Conservation (phyloP, 345 rosid genomes). For the Erodium maritimum region DNA sequence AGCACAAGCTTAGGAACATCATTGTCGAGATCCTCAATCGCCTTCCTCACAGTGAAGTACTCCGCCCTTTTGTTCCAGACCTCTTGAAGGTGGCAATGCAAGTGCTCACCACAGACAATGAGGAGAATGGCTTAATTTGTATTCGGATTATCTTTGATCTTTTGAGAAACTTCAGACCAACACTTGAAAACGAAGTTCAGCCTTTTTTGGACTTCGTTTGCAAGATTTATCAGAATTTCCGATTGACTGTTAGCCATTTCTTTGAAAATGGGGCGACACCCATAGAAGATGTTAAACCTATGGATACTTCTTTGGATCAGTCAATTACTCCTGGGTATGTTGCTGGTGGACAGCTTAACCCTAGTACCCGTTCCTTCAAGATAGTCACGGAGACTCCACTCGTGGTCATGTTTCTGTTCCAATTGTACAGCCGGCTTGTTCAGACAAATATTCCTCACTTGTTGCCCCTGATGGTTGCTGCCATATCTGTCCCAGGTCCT, state of each 20-base stretch:
- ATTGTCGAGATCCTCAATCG: constrained; percentile 93
- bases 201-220: constrained; percentile 94
- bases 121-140: constrained; percentile 92
- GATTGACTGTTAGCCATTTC: constrained; percentile 73
- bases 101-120: constrained; percentile 86
- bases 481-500: constrained; percentile 94
- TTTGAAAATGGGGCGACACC: constrained; percentile 46
- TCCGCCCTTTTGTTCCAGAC: constrained; percentile 98
- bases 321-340: constrained; percentile 37
- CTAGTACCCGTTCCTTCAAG: constrained; percentile 89
- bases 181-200: constrained; percentile 86
- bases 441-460: constrained; percentile 90
- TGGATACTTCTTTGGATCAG: constrained; percentile 71
- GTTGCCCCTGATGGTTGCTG: constrained; percentile 93
- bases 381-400: constrained; percentile 96
- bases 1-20: constrained; percentile 83
- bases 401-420: constrained; percentile 97
- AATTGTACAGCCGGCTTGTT: constrained; percentile 82
- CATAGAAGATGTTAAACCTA: constrained; percentile 66
- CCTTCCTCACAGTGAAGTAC: constrained; percentile 92
- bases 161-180: constrained; percentile 87
- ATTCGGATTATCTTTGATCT: constrained; percentile 90
- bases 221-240: constrained; percentile 86
- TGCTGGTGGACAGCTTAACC: constrained; percentile 77
- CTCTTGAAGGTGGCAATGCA: constrained; percentile 96